Base-by-base conservation (phyloP, 495 filamentous ascomycete genomes). In the Usnea hakonensis region DNA sequence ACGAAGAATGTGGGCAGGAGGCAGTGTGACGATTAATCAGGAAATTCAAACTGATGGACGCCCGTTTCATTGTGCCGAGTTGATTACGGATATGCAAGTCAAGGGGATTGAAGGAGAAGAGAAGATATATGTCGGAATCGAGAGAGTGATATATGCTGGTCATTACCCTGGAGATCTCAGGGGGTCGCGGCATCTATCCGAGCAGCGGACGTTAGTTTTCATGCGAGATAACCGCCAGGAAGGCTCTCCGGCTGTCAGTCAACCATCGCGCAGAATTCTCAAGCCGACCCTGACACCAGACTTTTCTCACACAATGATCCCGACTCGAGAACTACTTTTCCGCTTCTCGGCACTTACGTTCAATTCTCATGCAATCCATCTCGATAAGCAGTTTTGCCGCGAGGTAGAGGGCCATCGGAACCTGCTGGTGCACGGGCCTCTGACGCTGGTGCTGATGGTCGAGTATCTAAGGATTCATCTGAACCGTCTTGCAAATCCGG, bases 351-450 rank as follows among this genome's bases (percentile, higher is more conserved):
- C 89, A 0, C 79, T 96, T 21, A 90, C 87, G 7, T 90, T 88
- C 79, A 96, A 96, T 71, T 88, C 90, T 8, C 91, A 95, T 69
- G 75, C 79, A 8, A 95, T 95, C 61, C 91, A 96, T 67, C 79
- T 94, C n/a, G 89, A 95, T 70, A 81, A 78, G 5, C 61, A 76
- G 19, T 95, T 90, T 74, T 84, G 85, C 26, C 80, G 79, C 23
- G 75, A 83, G 35, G 74, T 83, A 3, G 93, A 97, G 72, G 89
- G 88, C 10, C 84, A 93, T 70, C 80, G 78, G 16, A 81, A 85
- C 57, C 76, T 90, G 30, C 79, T 97, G 16, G 88, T 96, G 35
- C 93, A 97, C 68, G 93, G 93, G 0, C 93, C 93, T 0, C 76
- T 97, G 66, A 83, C 83, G n/a, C 75, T 93, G 44, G 84, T 85